These are phyloP conservation scores for Chrysophaeum taylorii DNA, from an alignment of 352 stramenopile species.

Conservation along the genomic window DNA sequence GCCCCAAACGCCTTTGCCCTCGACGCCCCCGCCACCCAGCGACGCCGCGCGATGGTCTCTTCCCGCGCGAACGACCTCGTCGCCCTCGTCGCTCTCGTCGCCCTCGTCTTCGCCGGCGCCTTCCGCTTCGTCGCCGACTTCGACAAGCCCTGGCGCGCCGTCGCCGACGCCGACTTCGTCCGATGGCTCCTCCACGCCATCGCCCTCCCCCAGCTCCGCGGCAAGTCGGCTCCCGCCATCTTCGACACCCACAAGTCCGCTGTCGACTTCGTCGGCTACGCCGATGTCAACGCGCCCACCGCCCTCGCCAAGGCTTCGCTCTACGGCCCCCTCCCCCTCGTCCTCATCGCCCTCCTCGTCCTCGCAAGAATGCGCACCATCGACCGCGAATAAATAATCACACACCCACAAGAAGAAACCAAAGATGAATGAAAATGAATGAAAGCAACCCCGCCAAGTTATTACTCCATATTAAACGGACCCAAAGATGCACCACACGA, in stretches of 20 bases:
- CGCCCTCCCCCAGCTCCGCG: not conserved
- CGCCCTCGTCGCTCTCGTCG: not conserved
- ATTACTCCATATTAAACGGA: not conserved
- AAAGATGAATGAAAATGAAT: not conserved
- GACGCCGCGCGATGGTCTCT: not conserved
- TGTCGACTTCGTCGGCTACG: not conserved
- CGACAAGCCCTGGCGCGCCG: not conserved
- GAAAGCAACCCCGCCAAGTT: not conserved
- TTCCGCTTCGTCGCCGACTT: constrained; percentile 4
- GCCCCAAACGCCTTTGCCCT: not conserved
- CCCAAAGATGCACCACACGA: no score
- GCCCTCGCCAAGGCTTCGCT: not conserved
- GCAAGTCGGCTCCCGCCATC: not conserved
- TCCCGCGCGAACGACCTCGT: not conserved
- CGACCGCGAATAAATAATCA: not conserved
- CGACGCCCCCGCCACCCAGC: not conserved
- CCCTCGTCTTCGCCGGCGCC: not conserved
- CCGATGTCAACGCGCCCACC: not conserved
- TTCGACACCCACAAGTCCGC: not conserved
- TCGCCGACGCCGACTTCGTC: not conserved
- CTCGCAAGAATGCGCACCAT: not conserved
- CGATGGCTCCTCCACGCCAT: constrained; percentile 10
- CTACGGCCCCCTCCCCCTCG: not conserved
- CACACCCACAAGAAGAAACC: not conserved
- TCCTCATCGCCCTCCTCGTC: not conserved